Base-by-base conservation (phyloP, 495 filamentous ascomycete genomes). In the Immersiella caudata region DNA sequence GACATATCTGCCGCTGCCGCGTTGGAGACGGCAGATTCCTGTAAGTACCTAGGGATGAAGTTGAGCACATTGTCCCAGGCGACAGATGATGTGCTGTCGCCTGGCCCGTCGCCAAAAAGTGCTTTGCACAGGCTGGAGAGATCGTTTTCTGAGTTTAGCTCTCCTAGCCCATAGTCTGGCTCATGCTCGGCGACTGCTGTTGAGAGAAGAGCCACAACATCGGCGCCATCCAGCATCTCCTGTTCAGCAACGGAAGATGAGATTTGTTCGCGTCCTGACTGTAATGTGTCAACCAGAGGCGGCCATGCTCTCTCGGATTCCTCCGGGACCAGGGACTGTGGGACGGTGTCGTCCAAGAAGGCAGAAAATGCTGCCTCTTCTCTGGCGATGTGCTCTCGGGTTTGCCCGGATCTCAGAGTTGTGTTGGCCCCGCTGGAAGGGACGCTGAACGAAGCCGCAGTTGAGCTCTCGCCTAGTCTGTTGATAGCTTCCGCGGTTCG, bases 371-470 rank as follows among this genome's bases (percentile, higher is more conserved):
- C 73, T 0, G 74, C 71, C 65, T 85, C 82, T 36, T 79, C 67
- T n/a, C 60, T 61, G 1, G 68, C 68, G 16, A 76, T 67, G 52
- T 83, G 79, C 51, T 77, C 72, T 60, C 76, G 75, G 11, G 69
- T 70, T 14, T 80, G 74, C 0, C 69, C 63, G 12, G 62, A 33
- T 27, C 64, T 73, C 54, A 79, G 50, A 33, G 60, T 54, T 29
- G 59, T 67, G 27, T 66, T 61, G 6, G 33, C 51, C 40, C 54
- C 68, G 35, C 67, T 66, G 8, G 36, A 49, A 51, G 55, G 93
- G 75, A 88, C 82, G 81, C 93, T 94, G 74, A 93, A 84, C 26
- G 56, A 66, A 50, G 69, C 20, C 51, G 70, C 72, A 4, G 67
- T 61, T n/a, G 74, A 73, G 52, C 69, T 76, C 59, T 76, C 74